These are phyloP conservation scores for Rhododendron williamsianum DNA, from an alignment of 148 eudicot species.

Conservation along the genomic window DNA sequence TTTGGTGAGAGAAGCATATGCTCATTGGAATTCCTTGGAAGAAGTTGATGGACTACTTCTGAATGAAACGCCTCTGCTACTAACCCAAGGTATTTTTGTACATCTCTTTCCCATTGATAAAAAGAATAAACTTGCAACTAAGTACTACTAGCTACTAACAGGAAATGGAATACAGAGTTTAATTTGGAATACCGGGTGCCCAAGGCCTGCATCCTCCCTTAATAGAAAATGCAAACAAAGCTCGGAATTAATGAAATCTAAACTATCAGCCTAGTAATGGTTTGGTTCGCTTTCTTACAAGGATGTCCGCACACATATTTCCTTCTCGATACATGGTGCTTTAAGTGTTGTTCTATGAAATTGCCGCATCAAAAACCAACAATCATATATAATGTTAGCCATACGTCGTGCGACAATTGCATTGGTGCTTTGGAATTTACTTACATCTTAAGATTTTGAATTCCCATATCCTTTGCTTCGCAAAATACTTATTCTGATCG, in stretches of 20 bases:
- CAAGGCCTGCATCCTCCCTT: not conserved
- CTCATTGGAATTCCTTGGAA: slow-evolving; percentile 33
- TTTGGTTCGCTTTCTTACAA: not conserved
- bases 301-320: not conserved
- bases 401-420: not conserved
- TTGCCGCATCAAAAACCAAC: no score
- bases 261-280: not conserved
- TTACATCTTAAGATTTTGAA: no score
- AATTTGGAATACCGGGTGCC: not conserved
- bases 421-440: no score
- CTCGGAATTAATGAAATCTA: not conserved
- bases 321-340: not conserved
- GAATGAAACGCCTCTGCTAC: slow-evolving; percentile 22
- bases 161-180: not conserved
- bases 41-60: slow-evolving; percentile 27
- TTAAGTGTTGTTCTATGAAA: not conserved
- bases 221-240: not conserved
- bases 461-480: no score
- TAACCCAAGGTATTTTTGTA: slow-evolving; percentile 35
- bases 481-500: no score
- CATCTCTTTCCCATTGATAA: not conserved
- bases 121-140: not conserved
- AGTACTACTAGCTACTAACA: not conserved
- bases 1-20: slow-evolving; percentile 31
- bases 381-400: not conserved